Conservation (phyloP, 768 basidiomycete genomes). For the Kwoniella sp. region DNA sequence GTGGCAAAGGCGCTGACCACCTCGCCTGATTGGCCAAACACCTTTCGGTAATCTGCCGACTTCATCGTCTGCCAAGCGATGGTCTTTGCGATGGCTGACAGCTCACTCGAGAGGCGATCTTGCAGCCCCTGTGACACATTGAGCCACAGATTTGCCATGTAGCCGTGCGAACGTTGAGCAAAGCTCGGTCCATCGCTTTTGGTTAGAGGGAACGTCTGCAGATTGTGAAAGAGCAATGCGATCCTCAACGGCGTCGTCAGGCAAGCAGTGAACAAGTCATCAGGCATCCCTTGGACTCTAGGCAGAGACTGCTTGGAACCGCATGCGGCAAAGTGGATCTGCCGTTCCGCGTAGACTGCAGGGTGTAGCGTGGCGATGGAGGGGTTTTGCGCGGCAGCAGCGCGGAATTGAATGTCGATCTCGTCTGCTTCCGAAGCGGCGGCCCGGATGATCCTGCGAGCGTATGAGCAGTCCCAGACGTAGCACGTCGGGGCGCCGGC, state of each 20-base stretch:
- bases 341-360: conserved; percentile 31
- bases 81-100: conserved; percentile 35
- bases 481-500: conserved; percentile 38
- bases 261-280: conserved; percentile 42
- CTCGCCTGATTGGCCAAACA: conserved; percentile 34
- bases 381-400: conserved; percentile 28
- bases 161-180: conserved; percentile 11
- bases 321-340: conserved; percentile 45
- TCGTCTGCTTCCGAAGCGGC: conserved; percentile 36
- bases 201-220: conserved; percentile 39
- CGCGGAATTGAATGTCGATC: conserved; percentile 39
- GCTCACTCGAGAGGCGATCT: conserved; percentile 27
- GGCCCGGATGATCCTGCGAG: conserved; percentile 38
- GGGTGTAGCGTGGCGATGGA: conserved; percentile 29
- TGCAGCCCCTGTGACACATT: conserved; percentile 24
- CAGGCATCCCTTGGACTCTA: conserved; percentile 31
- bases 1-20: conserved; percentile 27
- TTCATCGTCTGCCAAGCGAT: conserved; percentile 42
- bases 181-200: conserved; percentile 13
- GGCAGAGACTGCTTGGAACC: conserved; percentile 31
- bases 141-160: conserved; percentile 30
- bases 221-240: conserved; percentile 32
- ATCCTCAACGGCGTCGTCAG: conserved; percentile 32
- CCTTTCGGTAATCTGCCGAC: conserved; percentile 22
- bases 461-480: conserved; percentile 42